Evolutionary conservation across 2,329 filamentous ascomycete species (phyloP).

Genomic region (Fusarium protoensiforme): DNA sequence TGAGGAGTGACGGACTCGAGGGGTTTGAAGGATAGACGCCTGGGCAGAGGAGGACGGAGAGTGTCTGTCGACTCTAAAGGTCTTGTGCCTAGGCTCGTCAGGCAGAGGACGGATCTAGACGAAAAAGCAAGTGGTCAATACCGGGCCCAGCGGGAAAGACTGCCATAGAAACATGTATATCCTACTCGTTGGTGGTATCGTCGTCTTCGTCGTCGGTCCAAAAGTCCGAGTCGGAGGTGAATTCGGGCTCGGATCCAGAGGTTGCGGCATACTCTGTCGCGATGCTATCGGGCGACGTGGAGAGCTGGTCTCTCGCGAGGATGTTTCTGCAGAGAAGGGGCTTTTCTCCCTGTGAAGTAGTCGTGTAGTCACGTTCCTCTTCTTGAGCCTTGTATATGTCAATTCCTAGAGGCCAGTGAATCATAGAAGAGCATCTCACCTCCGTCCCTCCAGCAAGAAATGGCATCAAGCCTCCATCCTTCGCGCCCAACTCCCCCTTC

Average conservation of each 20-base stretch:
- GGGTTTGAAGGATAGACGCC: conserved; percentile 17
- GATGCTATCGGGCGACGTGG: conserved; percentile 3
- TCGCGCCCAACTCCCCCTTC: neutral
- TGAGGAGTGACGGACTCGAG: conserved; percentile 5
- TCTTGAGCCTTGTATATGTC: neutral
- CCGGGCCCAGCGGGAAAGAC: neutral
- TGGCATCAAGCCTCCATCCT: neutral
- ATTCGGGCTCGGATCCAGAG: conserved; percentile 36
- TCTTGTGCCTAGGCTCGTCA: conserved; percentile 19
- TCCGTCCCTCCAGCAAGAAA: neutral
- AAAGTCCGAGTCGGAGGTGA: conserved; percentile 32
- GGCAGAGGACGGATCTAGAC: conserved; percentile 26
- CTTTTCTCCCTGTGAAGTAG: neutral
- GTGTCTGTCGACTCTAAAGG: conserved; percentile 8
- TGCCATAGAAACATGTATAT: neutral
- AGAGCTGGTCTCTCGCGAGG: neutral
- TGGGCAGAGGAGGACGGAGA: conserved; percentile 12
- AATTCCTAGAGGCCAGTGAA: conserved; percentile 1
- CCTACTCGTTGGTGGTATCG: conserved; percentile 36
- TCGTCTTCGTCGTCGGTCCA: conserved; percentile 37
- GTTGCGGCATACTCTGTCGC: conserved; percentile 25
- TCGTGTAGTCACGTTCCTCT: neutral
- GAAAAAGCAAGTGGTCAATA: neutral
- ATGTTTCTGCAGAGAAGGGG: conserved; percentile 9
- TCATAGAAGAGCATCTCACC: conserved; percentile 2